Base-by-base conservation (phyloP, 106 monocot genomes). In the Agapanthus africanus region DNA sequence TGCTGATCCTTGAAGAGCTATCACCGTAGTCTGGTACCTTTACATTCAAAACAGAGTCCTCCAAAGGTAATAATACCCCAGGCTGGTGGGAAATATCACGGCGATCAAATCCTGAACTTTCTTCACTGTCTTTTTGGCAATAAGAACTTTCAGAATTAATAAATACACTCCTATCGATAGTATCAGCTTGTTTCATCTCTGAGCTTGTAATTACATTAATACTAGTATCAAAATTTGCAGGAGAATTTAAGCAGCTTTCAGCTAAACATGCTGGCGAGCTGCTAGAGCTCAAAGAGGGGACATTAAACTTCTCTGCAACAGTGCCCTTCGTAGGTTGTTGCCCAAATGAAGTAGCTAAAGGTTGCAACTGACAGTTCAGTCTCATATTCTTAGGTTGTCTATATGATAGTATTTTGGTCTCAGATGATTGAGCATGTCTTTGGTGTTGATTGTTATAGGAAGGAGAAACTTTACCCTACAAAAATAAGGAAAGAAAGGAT, bases 401-500 rank as follows among this genome's bases (percentile, higher is more conserved):
- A 3, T 44, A 25, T 59, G 65, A 60, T 28, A 77, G 70, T 40
- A 47, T 32, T 28, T 30, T 71, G 23, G 70, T 64, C 15, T 47
- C 47, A 39, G 71, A 30, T 61, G 41, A 66, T 80, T 73, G 70
- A 37, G 65, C 61, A 30, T 51, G 66, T 73, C 37, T 77, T 41
- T 70, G 77, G 42, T 56, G 61, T 40, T 79, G 67, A 32, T 19
- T 15, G 44, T 28, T 32, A 27, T 30, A 67, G 41, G 77, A 70
- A 64, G 72, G 65, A 51, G 67, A 65, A 75, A 36, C 68, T 70
- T 78, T 76, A 63, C 71, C 80, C 90, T 86, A 37, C 68, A 80
- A 42, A 47, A 15, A 44, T 47, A 9, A 47, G 7, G 11, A 41
- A 14, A 6, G 37, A 44, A 34, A 11, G 13, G 3, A 32, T 62